phyloP scores from a whole-genome alignment of 805 yeast species.

The Hanseniaspora hatyaiensis region DNA sequence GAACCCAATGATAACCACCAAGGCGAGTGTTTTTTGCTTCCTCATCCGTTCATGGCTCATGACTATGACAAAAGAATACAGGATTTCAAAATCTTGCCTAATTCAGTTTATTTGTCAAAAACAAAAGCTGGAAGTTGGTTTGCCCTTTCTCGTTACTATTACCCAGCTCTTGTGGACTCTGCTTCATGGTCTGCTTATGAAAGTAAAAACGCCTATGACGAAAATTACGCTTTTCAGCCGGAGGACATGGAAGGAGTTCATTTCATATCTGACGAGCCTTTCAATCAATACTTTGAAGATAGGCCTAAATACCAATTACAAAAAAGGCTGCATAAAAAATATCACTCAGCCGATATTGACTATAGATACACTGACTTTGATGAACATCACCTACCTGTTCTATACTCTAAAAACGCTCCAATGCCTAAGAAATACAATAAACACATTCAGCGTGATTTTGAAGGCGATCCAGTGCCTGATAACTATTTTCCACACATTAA shows the following conservation, averaged over 20 bases:
- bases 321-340: constrained; percentile 5
- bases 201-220: constrained; percentile 15
- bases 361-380: not conserved
- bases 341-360: not conserved
- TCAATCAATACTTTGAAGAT: constrained; percentile 2
- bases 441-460: not conserved
- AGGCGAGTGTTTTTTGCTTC: constrained; percentile 41
- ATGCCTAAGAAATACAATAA: not conserved
- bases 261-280: constrained; percentile 4
- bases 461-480: not conserved
- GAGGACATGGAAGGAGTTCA: constrained; percentile 12
- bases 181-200: constrained; percentile 63
- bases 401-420: not conserved
- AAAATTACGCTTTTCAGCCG: not conserved
- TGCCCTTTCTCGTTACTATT: constrained; percentile 67
- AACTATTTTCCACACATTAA: not conserved
- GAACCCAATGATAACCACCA: constrained; percentile 16
- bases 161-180: constrained; percentile 69
- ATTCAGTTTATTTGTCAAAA: constrained; percentile 50
- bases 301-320: constrained; percentile 6
- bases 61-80: constrained; percentile 16
- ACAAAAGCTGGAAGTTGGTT: constrained; percentile 63
- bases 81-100: constrained; percentile 20
- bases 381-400: not conserved
- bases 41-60: constrained; percentile 47